phyloP scores from a whole-genome alignment of 1,284 basidiomycete species.

The Apiotrichum porosum region DNA sequence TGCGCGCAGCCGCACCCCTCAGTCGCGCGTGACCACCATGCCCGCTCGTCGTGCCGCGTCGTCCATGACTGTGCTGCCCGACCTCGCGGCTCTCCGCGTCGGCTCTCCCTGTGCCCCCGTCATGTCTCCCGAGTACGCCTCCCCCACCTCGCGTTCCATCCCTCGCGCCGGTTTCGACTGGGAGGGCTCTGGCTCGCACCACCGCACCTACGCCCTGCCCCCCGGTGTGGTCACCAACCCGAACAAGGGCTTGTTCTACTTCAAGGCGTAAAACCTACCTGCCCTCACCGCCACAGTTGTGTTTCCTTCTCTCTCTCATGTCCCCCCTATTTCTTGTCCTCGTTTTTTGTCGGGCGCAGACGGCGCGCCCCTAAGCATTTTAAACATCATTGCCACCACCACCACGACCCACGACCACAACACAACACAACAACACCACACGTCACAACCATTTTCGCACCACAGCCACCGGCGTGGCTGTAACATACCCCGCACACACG shows the following conservation, averaged over 20 bases:
- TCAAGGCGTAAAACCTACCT: conserved; percentile 22
- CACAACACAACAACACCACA: neutral
- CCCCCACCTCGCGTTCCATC: conserved; percentile 9
- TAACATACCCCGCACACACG: no score
- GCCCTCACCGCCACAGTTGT: neutral
- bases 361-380: no score
- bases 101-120: conserved; percentile 2
- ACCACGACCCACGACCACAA: no score
- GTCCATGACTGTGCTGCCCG: neutral
- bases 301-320: neutral
- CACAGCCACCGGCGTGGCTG: no score
- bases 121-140: conserved; percentile 8
- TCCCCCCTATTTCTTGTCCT: neutral
- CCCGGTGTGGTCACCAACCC: conserved; percentile 33
- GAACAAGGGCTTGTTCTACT: conserved; percentile 45
- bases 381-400: no score
- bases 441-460: no score
- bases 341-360: neutral
- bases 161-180: conserved; percentile 36
- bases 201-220: conserved; percentile 40
- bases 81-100: conserved; percentile 2
- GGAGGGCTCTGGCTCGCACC: conserved; percentile 17
- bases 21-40: conserved; percentile 1
- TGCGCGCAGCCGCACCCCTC: conserved; percentile 13
- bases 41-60: neutral